phyloP scores from a whole-genome alignment of 208 protist genomes.

The Leishmania tarentolae region DNA sequence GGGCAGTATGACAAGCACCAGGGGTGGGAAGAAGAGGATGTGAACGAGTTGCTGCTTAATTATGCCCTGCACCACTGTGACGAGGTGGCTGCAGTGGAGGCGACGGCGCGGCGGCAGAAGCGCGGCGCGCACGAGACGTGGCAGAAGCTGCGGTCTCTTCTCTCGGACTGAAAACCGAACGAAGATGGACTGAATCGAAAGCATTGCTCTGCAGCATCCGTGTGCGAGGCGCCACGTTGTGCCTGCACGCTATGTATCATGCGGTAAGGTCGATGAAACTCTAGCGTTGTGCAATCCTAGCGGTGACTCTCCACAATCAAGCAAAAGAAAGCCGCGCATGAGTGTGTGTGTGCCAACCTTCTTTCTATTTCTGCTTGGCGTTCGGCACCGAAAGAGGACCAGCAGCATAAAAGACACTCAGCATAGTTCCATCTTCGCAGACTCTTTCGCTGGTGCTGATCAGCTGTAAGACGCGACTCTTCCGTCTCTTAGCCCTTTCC shows the following conservation, averaged over 20 bases:
- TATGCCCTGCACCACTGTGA: constrained; percentile 58
- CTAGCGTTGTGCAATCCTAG: background rate
- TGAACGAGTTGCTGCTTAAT: constrained; percentile 45
- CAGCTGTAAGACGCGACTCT: background rate
- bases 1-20: constrained; percentile 36
- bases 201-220: background rate
- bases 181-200: background rate
- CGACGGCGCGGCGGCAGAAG: constrained; percentile 32
- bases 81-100: constrained; percentile 75
- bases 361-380: background rate
- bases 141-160: constrained; percentile 30
- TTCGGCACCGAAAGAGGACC: background rate
- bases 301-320: background rate
- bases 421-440: background rate
- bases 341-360: background rate
- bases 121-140: constrained; percentile 46
- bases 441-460: background rate
- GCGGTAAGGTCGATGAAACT: background rate
- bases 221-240: background rate
- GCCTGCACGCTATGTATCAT: background rate
- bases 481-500: background rate
- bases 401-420: background rate
- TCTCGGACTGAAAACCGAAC: constrained; percentile 17
- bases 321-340: background rate
- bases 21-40: constrained; percentile 55